Evolutionary conservation across 495 filamentous ascomycete species (phyloP).

Genomic region (Choiromyces venosus): DNA sequence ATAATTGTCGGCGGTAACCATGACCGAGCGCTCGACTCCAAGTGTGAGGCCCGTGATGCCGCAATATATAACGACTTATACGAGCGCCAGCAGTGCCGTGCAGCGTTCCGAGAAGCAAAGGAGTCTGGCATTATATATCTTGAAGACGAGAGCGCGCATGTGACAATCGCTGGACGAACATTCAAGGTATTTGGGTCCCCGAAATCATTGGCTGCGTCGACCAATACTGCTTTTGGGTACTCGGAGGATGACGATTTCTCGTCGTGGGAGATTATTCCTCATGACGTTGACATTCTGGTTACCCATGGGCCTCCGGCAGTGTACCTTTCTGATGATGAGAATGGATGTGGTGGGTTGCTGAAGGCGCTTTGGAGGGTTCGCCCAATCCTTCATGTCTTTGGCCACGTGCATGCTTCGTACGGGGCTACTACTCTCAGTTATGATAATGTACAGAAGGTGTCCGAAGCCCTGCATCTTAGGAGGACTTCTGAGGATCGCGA

Average conservation of each 20-base stretch:
- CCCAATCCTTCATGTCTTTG: constrained; percentile 79
- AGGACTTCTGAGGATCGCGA: not conserved
- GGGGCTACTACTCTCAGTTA: constrained; percentile 58
- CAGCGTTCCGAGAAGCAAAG: constrained; percentile 12
- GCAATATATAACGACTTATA: not conserved
- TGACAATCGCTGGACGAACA: constrained; percentile 19
- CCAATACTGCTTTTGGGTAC: constrained; percentile 10
- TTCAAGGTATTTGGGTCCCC: constrained; percentile 31
- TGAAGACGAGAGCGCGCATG: constrained; percentile 41
- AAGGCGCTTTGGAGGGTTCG: constrained; percentile 71
- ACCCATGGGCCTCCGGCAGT: constrained; percentile 72
- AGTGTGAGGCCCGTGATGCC: not conserved
- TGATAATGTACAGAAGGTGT: constrained; percentile 42
- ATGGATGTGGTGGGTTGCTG: constrained; percentile 70
- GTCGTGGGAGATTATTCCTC: constrained; percentile 56
- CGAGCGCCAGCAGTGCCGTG: constrained; percentile 13
- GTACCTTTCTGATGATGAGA: constrained; percentile 61
- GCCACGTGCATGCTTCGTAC: constrained; percentile 69
- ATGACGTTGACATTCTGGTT: constrained; percentile 71
- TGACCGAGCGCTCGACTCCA: constrained; percentile 71
- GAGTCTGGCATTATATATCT: constrained; percentile 47
- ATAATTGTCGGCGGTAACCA: constrained; percentile 83
- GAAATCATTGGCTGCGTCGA: constrained; percentile 2
- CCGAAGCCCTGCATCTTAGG: not conserved
- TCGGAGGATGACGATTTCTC: constrained; percentile 23